Evolutionary conservation across 176 grass and related monocot species (phyloP).

Genomic region (Puya raimondii): DNA sequence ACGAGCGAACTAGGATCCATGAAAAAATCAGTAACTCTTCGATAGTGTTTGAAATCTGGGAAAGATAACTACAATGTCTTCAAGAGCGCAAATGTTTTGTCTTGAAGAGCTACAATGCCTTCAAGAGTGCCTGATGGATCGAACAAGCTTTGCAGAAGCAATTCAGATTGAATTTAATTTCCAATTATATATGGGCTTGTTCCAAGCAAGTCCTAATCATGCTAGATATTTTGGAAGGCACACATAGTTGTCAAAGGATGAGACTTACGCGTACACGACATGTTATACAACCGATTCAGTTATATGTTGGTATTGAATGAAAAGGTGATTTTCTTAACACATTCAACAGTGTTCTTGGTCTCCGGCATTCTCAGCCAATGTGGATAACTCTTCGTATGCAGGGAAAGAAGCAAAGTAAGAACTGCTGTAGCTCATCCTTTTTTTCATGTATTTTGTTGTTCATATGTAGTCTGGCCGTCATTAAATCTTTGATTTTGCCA

Average conservation of each 20-base stretch:
- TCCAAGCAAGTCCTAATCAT: background rate
- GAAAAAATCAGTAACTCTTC: conserved; percentile 17
- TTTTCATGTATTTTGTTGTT: too few species aligned
- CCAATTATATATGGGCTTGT: background rate
- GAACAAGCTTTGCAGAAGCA: background rate
- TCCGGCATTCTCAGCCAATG: too few species aligned
- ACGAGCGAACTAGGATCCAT: background rate
- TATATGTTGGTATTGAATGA: background rate
- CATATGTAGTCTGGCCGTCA: too few species aligned
- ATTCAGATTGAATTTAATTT: background rate
- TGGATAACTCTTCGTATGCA: too few species aligned
- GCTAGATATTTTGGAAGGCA: background rate
- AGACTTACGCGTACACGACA: background rate
- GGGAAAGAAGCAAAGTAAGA: too few species aligned
- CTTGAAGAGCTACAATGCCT: background rate
- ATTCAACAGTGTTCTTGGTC: background rate
- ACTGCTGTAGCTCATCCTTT: too few species aligned
- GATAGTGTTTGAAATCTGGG: conserved; percentile 18
- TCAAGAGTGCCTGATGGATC: background rate
- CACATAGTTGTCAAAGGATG: background rate
- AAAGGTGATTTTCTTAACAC: background rate
- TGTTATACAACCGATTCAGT: background rate
- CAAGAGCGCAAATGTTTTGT: background rate
- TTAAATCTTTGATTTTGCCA: too few species aligned
- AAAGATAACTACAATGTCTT: background rate